Evolutionary conservation across 257 asterid genomes (phyloP), one percentile per base, ranked within the genome.

Genomic region (Cordia subcordata): DNA sequence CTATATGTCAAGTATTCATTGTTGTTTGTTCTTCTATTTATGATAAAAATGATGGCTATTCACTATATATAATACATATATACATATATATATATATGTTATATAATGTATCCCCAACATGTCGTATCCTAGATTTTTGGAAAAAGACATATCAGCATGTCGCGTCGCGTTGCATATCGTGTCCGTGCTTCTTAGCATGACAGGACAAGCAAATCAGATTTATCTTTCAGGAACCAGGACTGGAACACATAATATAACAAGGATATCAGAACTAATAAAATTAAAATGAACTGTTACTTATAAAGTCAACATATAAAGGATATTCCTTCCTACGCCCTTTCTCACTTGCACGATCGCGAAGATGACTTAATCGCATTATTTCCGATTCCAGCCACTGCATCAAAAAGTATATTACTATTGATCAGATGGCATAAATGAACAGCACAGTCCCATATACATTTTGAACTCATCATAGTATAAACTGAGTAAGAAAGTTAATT

Each of bases 341-440:
- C 72, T 89, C 99, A 70, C 99, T 93, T 54, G 99, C 99, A 27
- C 99, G 85, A 74, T 93, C 99, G 75, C 99, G 87, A 69, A 93
- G 96, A 85, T 93, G 96, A 72, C 87, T 76, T 62, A 93, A 87
- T 78, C 99, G 86, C 77, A 73, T 54, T 56, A 70, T 67, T 81
- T 93, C 97, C 55, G 97, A 71, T 73, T 93, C 99, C 82, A 93
- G 81, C 99, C 97, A 93, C 99, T 93, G 95, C 73, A 74, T 40
- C 37, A 47, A 60, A 75, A 42, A 27, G 44, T 5, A 53, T 17
- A 49, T 32, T 9, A 51, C 21, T 22, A 53, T 59, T 5, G 16
- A 57, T 11, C 57, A 53, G 20, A 49, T 5, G 12, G 9, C 10
- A 49, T 10, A 17, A n/a, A 16, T 50, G 12, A 20, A 18, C 38